Conservation (phyloP, 805 yeast species). For the Metschnikowia matae region DNA sequence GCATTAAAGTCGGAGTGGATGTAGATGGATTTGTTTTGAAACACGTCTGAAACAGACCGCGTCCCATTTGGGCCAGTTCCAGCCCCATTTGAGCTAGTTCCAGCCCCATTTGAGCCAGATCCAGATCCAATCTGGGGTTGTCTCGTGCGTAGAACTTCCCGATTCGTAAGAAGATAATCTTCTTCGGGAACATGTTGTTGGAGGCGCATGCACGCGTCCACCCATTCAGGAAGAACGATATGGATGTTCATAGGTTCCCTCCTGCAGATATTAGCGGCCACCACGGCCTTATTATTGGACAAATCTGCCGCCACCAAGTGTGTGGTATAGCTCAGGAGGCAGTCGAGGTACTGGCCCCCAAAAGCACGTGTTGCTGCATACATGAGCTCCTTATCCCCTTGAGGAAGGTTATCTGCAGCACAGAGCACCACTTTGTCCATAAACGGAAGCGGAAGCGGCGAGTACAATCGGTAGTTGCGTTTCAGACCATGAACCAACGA, state of each 20-base stretch:
- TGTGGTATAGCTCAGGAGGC: slow-evolving; percentile 66
- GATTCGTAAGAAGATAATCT: slow-evolving; percentile 43
- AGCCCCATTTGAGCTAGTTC: not conserved
- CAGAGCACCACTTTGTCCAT: slow-evolving; percentile 61
- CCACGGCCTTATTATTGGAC: slow-evolving; percentile 53
- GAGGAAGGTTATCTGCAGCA: slow-evolving; percentile 51
- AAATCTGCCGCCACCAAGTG: slow-evolving; percentile 63
- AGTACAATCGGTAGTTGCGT: slow-evolving; percentile 52
- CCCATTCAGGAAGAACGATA: slow-evolving; percentile 76
- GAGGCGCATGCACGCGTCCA: slow-evolving; percentile 61
- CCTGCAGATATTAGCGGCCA: slow-evolving; percentile 41
- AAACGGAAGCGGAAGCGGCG: slow-evolving; percentile 68
- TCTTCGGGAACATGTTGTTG: slow-evolving; percentile 48
- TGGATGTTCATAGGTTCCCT: slow-evolving; percentile 40
- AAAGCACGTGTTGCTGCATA: slow-evolving; percentile 64
- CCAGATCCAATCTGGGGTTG: slow-evolving; percentile 6
- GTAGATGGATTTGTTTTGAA: slow-evolving; percentile 41
- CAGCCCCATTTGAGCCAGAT: not conserved
- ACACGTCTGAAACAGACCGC: not conserved
- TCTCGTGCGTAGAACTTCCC: slow-evolving; percentile 20
- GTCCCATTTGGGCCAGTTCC: not conserved
- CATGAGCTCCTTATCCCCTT: slow-evolving; percentile 61
- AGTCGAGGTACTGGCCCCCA: slow-evolving; percentile 72
- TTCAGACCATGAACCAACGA: slow-evolving; percentile 27
- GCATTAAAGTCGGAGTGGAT: slow-evolving; percentile 54